Percentiles rank a stretch among this genome's conserved stretches.
These are phyloP conservation scores for Curvularia verruculosa DNA, from an alignment of 2,329 filamentous ascomycete species.

Conservation along the genomic window DNA sequence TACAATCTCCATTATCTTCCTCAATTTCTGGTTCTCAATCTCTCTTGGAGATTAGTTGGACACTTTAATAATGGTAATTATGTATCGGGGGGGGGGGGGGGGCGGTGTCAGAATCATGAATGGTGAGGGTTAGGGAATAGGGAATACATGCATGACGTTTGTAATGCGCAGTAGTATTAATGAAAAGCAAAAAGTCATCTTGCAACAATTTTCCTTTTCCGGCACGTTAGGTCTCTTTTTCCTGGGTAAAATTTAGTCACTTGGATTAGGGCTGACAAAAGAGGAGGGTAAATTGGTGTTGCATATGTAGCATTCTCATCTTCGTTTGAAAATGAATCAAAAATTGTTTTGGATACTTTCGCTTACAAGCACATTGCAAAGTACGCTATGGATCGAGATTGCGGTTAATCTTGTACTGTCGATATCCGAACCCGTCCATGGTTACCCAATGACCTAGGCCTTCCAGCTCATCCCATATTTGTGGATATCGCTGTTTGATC, in stretches of 20 bases:
- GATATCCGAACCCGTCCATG: slow-evolving; percentile 46
- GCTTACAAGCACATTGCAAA: background rate
- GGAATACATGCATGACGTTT: background rate
- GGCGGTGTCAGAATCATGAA: too few relatives aligned
- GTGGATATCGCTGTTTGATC: slow-evolving; percentile 71
- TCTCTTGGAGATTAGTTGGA: background rate
- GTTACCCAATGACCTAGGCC: slow-evolving; percentile 53
- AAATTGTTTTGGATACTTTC: too few relatives aligned
- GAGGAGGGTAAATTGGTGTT: background rate
- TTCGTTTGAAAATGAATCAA: too few relatives aligned
- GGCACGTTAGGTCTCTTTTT: background rate
- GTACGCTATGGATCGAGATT: slow-evolving; percentile 40
- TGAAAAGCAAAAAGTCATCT: background rate
- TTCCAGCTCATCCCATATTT: slow-evolving; percentile 71
- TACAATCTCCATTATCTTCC: too few relatives aligned
- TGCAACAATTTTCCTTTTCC: background rate
- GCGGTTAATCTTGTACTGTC: slow-evolving; percentile 44
- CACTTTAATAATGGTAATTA: background rate
- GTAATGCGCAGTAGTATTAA: background rate
- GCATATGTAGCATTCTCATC: too few relatives aligned
- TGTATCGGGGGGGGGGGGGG: background rate
- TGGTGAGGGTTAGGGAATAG: background rate
- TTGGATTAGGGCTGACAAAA: background rate
- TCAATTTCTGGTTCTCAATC: background rate
- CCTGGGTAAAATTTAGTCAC: background rate